A percentile compares a stretch with the other conserved stretches of the same genome.
These are phyloP conservation scores for Nicotiana paniculata DNA, from an alignment of 257 asterid species.

Conservation along the genomic window DNA sequence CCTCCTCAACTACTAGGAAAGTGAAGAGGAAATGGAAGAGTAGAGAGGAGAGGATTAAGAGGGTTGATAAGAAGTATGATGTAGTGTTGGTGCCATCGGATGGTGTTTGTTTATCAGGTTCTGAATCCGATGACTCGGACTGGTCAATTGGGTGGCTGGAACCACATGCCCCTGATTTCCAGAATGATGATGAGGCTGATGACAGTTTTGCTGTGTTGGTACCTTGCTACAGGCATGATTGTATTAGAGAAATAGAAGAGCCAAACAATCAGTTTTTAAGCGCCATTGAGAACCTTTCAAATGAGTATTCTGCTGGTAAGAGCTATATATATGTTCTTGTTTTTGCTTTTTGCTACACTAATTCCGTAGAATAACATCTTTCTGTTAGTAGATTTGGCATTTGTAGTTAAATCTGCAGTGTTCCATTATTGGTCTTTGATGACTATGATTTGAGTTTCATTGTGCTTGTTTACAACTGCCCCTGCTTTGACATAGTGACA, in stretches of 20 bases:
- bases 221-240: conserved; percentile 77
- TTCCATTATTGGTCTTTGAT: background rate
- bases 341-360: background rate
- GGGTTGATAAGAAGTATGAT: conserved; percentile 69
- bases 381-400: background rate
- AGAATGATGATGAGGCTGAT: conserved; percentile 64
- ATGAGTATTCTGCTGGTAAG: conserved; percentile 59
- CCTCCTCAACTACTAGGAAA: conserved; percentile 49
- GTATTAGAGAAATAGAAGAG: conserved; percentile 28
- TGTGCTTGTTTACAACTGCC: background rate
- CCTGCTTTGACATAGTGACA: background rate
- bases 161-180: conserved; percentile 81
- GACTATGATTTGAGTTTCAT: background rate
- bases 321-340: background rate
- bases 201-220: conserved; percentile 88
- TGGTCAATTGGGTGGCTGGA: conserved; percentile 99
- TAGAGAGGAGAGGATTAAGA: conserved; percentile 64
- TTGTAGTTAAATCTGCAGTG: background rate
- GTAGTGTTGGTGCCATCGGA: conserved; percentile 85
- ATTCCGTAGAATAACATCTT: background rate
- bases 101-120: conserved; percentile 79
- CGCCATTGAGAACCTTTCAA: conserved; percentile 44
- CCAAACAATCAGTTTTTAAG: conserved; percentile 39
- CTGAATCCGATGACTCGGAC: conserved; percentile 88
- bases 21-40: conserved; percentile 74